A percentile compares a stretch with the other conserved stretches of the same genome.
Conservation (phyloP, 345 rosid genomes). For the Punica granatum region DNA sequence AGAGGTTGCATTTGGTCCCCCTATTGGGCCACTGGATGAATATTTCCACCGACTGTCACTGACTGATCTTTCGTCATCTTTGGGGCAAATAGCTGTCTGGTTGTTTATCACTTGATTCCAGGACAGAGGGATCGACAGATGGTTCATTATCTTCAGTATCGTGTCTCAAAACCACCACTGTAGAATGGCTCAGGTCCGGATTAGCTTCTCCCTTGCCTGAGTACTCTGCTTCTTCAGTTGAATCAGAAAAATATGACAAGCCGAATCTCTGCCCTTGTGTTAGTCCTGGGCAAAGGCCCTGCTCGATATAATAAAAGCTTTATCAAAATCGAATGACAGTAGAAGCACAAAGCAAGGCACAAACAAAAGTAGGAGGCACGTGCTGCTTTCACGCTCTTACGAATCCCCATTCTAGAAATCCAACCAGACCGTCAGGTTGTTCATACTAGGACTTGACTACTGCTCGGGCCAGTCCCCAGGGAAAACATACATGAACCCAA, state of each 20-base stretch:
- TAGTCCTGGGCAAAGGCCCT: conserved; percentile 86
- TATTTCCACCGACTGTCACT: neutral
- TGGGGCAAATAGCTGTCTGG: conserved; percentile 13
- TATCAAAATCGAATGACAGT: neutral
- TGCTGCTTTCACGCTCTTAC: neutral
- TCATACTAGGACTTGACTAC: too few relatives aligned
- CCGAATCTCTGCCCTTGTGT: conserved; percentile 80
- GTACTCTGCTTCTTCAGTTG: conserved; percentile 21
- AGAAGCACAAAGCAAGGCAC: neutral
- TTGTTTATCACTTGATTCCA: conserved; percentile 11
- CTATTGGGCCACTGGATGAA: neutral
- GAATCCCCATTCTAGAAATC: neutral
- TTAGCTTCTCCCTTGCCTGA: conserved; percentile 17
- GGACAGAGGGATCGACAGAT: conserved; percentile 12
- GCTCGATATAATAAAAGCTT: conserved; percentile 13
- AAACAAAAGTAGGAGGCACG: neutral
- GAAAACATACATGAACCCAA: too few relatives aligned
- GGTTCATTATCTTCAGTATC: conserved; percentile 11
- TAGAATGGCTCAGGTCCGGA: conserved; percentile 21
- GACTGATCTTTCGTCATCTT: conserved; percentile 8
- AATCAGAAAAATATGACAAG: conserved; percentile 41
- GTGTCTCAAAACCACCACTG: conserved; percentile 25
- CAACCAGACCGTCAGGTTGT: neutral
- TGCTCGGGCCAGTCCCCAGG: too few relatives aligned
- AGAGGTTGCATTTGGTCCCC: neutral